Base-by-base conservation (phyloP, 2,329 filamentous ascomycete genomes). In the Fusarium sp. region DNA sequence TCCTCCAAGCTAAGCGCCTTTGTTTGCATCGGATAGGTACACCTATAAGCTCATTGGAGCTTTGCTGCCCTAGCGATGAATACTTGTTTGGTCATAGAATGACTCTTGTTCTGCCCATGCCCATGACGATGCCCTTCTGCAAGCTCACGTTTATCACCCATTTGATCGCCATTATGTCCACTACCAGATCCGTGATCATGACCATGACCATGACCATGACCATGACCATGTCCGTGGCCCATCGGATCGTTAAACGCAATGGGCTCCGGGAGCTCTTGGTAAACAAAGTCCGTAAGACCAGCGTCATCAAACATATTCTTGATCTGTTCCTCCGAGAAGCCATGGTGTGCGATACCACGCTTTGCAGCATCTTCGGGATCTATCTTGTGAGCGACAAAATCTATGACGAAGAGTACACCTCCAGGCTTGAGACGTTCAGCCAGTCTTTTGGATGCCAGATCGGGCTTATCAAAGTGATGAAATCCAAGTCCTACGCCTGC, bases 381-480 rank as follows among this genome's bases (percentile, higher is more conserved):
- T 30, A 77, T 76, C 48, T 71, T 82, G 69, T 90, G 87, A 11
- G 88, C 82, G 19, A 91, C 74, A 63, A 93, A 90, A 75, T 94
- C 91, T 46, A 91, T 81, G 57, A 94, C 86, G 50, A 93, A 80
- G 45, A 93, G 81, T 2, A 89, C 86, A 13, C 92, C 92, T 6
- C 90, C 90, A 4, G 86, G 85, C 67, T 84, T 86, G 62, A 94
- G 80, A 12, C 91, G 85, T 74, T 87, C 82, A 6, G 84, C 87
- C 37, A 94, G 80, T 49, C 86, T 82, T 65, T 80, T 80, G 7
- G 90, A 85, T 1, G 89, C 88, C 30, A 89, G 79, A 3, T 81
- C 82, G 6, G 90, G 88, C 72, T 93, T 84, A 64, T 88, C 86
- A 58, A 93, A 90, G 77, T 93, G 90, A 77, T 91, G 90, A 68